Conservation (phyloP, 306 rosid species). For the Pterocarpus macrocarpus region DNA sequence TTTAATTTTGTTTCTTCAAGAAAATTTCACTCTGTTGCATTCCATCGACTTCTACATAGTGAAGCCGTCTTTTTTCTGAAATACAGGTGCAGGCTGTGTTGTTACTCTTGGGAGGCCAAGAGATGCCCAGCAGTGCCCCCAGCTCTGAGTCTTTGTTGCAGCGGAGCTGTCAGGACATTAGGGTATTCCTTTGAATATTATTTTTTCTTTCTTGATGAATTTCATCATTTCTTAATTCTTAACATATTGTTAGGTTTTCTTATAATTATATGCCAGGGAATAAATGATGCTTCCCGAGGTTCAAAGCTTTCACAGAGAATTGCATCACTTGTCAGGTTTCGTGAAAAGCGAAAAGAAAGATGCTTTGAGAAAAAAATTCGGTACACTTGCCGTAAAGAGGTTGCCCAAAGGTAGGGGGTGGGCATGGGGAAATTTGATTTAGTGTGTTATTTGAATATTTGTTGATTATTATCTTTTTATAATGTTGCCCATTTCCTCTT, state of each 20-base stretch:
- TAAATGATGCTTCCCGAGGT: slow-evolving; percentile 57
- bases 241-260: slow-evolving; percentile 11
- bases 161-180: slow-evolving; percentile 52
- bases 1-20: not conserved
- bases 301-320: slow-evolving; percentile 73
- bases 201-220: slow-evolving; percentile 1
- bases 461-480: not conserved
- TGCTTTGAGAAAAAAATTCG: slow-evolving; percentile 83
- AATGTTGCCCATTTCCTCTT: not conserved
- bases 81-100: slow-evolving; percentile 82
- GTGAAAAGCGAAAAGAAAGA: slow-evolving; percentile 84
- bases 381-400: slow-evolving; percentile 63
- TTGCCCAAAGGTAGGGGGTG: slow-evolving; percentile 61
- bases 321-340: slow-evolving; percentile 85
- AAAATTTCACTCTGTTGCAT: not conserved
- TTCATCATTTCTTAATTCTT: slow-evolving; percentile 11
- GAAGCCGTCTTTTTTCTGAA: slow-evolving; percentile 13
- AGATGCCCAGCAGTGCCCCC: slow-evolving; percentile 49
- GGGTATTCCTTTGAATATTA: slow-evolving; percentile 55
- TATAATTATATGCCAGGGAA: slow-evolving; percentile 52
- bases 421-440: not conserved
- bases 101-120: slow-evolving; percentile 70
- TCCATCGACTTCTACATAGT: not conserved
- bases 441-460: too few species aligned
- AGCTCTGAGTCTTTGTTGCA: slow-evolving; percentile 49